Evolutionary conservation across 2,329 filamentous ascomycete species (phyloP), one percentile per base, ranked within the genome.

Genomic region (Tolypocladium ophioglossoides): DNA sequence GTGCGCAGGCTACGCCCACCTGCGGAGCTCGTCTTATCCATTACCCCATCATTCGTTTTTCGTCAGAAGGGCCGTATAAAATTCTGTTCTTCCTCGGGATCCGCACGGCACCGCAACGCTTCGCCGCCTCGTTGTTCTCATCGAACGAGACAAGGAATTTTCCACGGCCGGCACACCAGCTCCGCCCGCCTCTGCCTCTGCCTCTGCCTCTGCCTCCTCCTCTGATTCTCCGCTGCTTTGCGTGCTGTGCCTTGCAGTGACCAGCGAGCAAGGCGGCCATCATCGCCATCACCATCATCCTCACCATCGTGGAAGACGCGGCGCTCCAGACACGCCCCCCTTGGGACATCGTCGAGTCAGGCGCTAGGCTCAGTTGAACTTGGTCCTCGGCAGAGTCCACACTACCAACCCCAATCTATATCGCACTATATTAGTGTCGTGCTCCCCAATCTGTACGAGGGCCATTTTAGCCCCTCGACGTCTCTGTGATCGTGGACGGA

Each of bases 391-490:
- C 62, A 67, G 60, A 64, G 62, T 56, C 61, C 64, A 64, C 63
- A 52, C 58, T 58, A 61, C 63, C 61, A 62, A 62, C 49, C 59
- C 63, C 58, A 64, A 63, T 59, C 63, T 63, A 68, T 62, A 67
- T 59, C 64, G 65, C 65, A 70, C 68, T 71, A 70, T 70, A 71
- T 68, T 71, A 71, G 69, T 69, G 64, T 62, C 61, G 63, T 61
- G 61, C 65, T 69, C 67, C 69, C 68, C 66, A 68, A 68, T 65
- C 65, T 62, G 59, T 62, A 65, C 62, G 61, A 63, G 56, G 55
- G 48, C 48, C 55, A 51, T 57, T 59, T 58, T 59, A 59, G 59
- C 58, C 60, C 55, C 56, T 61, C 55, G 57, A 60, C 57, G 56
- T 63, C 56, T 56, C 53, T 59, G 53, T 63, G 56, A 62, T 62